Conservation (phyloP, 2,329 filamentous ascomycete genomes). For the Biscogniauxia mediterranea region DNA sequence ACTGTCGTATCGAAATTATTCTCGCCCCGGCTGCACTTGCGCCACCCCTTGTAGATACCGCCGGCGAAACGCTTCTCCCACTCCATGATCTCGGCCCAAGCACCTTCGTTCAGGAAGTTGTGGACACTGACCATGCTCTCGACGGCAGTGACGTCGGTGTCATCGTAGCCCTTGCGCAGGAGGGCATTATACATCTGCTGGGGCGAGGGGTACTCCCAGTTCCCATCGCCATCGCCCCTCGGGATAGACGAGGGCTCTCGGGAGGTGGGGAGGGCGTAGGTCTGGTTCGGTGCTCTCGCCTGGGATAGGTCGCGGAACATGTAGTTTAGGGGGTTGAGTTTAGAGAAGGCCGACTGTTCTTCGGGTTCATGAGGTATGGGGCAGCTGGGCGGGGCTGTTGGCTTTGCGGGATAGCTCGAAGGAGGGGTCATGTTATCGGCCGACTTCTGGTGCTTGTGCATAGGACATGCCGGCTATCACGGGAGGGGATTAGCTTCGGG, state of each 20-base stretch:
- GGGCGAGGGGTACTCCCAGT: slow-evolving; percentile 97
- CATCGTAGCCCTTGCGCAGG: slow-evolving; percentile 90
- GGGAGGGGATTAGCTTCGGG: too few species aligned
- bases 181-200: slow-evolving; percentile 99
- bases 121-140: slow-evolving; percentile 97
- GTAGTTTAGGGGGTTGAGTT: slow-evolving; percentile 77
- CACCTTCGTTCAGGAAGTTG: slow-evolving; percentile 97
- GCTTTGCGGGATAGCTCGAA: slow-evolving; percentile 34
- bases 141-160: slow-evolving; percentile 89
- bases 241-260: slow-evolving; percentile 89
- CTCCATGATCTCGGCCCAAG: slow-evolving; percentile 90
- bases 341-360: slow-evolving; percentile 50
- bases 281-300: slow-evolving; percentile 70
- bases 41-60: slow-evolving; percentile 71
- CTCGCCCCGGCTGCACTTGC: slow-evolving; percentile 72
- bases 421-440: slow-evolving; percentile 43
- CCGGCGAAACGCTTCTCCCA: slow-evolving; percentile 86
- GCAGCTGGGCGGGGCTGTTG: too few species aligned
- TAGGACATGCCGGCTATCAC: slow-evolving; percentile 52
- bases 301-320: slow-evolving; percentile 91
- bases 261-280: slow-evolving; percentile 69
- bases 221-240: slow-evolving; percentile 72
- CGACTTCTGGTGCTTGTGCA: slow-evolving; percentile 51
- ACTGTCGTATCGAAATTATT: slow-evolving; percentile 49
- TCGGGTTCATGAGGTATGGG: slow-evolving; percentile 22